phyloP scores from a whole-genome alignment of 805 yeast species.

The Lipomyces lipofer region DNA sequence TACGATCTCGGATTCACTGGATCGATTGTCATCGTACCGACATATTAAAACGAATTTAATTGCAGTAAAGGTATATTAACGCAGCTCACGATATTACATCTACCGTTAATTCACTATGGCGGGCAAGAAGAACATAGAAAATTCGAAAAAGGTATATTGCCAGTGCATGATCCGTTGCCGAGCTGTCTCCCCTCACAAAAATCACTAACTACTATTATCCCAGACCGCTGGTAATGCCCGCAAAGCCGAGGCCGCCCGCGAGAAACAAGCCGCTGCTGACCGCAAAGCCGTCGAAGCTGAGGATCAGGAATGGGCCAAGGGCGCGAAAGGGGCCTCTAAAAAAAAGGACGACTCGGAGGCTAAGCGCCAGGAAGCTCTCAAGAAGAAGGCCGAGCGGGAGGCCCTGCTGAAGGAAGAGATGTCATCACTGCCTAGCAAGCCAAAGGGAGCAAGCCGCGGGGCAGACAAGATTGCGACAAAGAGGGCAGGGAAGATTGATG shows the following conservation, averaged over 20 bases:
- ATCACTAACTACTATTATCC: not conserved
- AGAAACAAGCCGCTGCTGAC: constrained; percentile 55
- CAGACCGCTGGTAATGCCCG: constrained; percentile 35
- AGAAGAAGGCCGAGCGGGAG: constrained; percentile 81
- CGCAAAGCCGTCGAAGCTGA: constrained; percentile 54
- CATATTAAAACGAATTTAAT: too few species aligned
- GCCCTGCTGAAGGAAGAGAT: constrained; percentile 64
- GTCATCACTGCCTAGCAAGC: constrained; percentile 60
- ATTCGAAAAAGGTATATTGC: constrained; percentile 29
- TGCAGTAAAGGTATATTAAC: too few species aligned
- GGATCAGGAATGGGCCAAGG: constrained; percentile 67
- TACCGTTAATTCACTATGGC: too few species aligned
- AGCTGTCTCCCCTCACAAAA: not conserved
- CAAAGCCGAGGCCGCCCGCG: constrained; percentile 64
- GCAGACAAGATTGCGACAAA: constrained; percentile 65
- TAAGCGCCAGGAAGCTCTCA: constrained; percentile 72
- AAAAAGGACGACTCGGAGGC: constrained; percentile 69
- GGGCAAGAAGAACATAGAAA: constrained; percentile 31
- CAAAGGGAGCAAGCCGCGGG: constrained; percentile 53
- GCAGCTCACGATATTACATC: too few species aligned
- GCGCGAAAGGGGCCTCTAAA: constrained; percentile 65
- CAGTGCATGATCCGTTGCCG: too few species aligned
- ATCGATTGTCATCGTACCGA: too few species aligned
- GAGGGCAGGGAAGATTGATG: constrained; percentile 64
- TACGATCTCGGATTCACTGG: too few species aligned